Conservation (phyloP, 768 basidiomycete species). For the Phylloporus sp. region DNA sequence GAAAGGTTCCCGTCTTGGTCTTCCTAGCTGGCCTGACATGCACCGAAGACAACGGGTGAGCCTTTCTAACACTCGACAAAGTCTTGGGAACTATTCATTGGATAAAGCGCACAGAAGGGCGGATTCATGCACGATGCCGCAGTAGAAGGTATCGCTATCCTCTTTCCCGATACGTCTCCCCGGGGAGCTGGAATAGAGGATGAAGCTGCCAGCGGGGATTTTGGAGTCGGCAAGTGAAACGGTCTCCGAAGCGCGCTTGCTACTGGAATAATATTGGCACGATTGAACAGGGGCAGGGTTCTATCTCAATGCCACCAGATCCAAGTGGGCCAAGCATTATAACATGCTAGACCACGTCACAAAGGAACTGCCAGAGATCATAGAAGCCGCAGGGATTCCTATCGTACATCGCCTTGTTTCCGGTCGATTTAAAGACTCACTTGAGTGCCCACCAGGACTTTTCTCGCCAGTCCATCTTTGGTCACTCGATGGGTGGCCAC, state of each 20-base stretch:
- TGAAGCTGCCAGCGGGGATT: conserved; percentile 82
- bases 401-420: conserved; percentile 49
- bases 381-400: conserved; percentile 69
- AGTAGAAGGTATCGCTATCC: conserved; percentile 78
- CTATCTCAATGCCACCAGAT: conserved; percentile 86
- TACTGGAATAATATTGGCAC: no score
- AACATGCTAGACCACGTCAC: conserved; percentile 88
- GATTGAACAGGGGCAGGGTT: conserved; percentile 83
- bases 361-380: conserved; percentile 74
- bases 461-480: conserved; percentile 80
- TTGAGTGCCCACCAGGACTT: conserved; percentile 54
- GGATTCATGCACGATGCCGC: conserved; percentile 83
- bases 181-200: conserved; percentile 84
- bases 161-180: conserved; percentile 93
- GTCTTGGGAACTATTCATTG: no score
- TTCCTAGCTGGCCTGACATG: conserved; percentile 90
- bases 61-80: not conserved
- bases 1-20: conserved; percentile 64
- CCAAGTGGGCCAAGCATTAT: conserved; percentile 68
- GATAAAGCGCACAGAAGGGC: conserved; percentile 96
- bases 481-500: conserved; percentile 98
- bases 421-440: not conserved
- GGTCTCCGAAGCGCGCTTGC: conserved; percentile 2
- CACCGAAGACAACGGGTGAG: conserved; percentile 89
- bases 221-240: conserved; percentile 62